Conservation (phyloP, 495 filamentous ascomycete species). For the Apiosordaria backusii region DNA sequence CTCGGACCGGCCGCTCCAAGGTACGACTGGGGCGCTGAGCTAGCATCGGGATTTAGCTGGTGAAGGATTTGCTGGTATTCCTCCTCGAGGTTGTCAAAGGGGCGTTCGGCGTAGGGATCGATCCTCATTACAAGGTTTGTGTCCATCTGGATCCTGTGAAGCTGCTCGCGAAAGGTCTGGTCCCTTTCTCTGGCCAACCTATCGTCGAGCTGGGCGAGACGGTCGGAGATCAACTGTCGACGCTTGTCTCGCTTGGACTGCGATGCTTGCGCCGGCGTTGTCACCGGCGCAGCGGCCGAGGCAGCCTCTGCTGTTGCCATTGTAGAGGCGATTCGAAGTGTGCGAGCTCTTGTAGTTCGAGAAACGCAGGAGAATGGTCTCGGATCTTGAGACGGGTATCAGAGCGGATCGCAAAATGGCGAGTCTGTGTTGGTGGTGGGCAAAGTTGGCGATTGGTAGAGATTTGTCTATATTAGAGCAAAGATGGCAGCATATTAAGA, state of each 20-base stretch:
- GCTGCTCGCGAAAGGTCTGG: conserved; percentile 78
- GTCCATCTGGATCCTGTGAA: conserved; percentile 84
- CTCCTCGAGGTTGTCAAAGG: conserved; percentile 68
- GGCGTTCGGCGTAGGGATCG: conserved; percentile 68
- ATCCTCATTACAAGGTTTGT: conserved; percentile 81
- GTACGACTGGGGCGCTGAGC: conserved; percentile 38
- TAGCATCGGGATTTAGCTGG: conserved; percentile 52
- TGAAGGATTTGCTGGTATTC: conserved; percentile 59
- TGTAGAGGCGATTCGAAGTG: conserved; percentile 4
- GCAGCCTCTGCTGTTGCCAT: conserved; percentile 34
- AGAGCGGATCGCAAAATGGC: neutral
- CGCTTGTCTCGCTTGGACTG: conserved; percentile 86
- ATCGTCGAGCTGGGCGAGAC: conserved; percentile 65
- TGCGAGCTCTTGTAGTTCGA: neutral
- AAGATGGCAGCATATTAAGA: neutral
- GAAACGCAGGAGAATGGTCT: neutral
- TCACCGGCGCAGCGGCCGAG: conserved; percentile 25
- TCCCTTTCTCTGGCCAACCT: conserved; percentile 79
- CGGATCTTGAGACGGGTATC: neutral
- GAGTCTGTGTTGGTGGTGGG: neutral
- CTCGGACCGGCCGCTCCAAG: conserved; percentile 70
- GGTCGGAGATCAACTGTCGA: conserved; percentile 71
- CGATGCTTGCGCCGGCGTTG: conserved; percentile 29
- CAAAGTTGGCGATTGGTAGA: neutral
- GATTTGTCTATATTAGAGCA: neutral